phyloP scores from a whole-genome alignment of 2,329 filamentous ascomycete species.

The Alternaria arborescens region DNA sequence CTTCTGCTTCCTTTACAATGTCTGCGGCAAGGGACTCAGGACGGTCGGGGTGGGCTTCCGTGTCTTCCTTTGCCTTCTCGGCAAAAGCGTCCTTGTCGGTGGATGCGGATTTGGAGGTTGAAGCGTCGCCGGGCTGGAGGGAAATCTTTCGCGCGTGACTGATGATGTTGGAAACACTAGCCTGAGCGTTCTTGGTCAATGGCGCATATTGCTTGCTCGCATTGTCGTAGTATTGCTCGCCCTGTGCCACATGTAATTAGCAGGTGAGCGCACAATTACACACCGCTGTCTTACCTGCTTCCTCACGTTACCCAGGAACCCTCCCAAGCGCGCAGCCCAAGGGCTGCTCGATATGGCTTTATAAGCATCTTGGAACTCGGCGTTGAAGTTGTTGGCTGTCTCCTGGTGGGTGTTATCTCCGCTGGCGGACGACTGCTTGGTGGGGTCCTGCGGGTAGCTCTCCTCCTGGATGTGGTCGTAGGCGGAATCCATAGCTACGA shows the following conservation, averaged over 20 bases:
- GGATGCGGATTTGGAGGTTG: slow-evolving; percentile 28
- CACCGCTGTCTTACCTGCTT: slow-evolving; percentile 73
- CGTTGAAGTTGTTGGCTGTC: slow-evolving; percentile 70
- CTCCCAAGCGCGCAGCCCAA: slow-evolving; percentile 89
- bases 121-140: slow-evolving; percentile 52
- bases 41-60: slow-evolving; percentile 48
- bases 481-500: slow-evolving; percentile 80
- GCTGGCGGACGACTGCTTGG: slow-evolving; percentile 59
- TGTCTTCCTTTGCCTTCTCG: slow-evolving; percentile 26
- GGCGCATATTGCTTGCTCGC: slow-evolving; percentile 81
- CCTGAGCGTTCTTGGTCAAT: slow-evolving; percentile 81
- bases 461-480: slow-evolving; percentile 97
- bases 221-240: slow-evolving; percentile 87
- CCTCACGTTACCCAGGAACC: slow-evolving; percentile 88
- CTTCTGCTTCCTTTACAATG: slow-evolving; percentile 64
- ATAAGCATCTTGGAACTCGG: slow-evolving; percentile 94
- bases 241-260: slow-evolving; percentile 57
- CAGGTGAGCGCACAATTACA: not conserved
- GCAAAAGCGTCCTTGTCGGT: slow-evolving; percentile 24
- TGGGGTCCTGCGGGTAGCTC: slow-evolving; percentile 62
- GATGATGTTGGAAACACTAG: slow-evolving; percentile 78
- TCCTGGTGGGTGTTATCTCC: slow-evolving; percentile 50
- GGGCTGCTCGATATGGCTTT: slow-evolving; percentile 89
- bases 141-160: slow-evolving; percentile 78
- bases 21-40: slow-evolving; percentile 59